Evolutionary conservation across 225 moss, liverwort and hornwort genomes (phyloP), one percentile per base, ranked within the genome.

Genomic region (Antitrichia curtipendula): DNA sequence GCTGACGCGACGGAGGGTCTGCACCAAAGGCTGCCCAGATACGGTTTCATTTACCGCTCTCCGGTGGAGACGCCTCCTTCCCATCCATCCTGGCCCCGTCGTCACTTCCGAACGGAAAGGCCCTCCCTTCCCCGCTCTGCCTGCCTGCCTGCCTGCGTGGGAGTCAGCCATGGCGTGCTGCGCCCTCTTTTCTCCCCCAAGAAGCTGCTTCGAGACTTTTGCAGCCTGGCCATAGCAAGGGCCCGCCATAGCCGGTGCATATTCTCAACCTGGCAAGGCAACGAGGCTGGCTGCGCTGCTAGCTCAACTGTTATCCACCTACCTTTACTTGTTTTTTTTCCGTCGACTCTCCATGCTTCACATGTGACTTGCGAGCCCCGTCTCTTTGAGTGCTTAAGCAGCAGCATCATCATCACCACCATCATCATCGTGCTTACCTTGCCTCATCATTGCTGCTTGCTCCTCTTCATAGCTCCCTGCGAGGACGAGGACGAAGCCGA

Each of bases 111-210:
- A 61, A 43, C 34, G 41, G 56, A n/a, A 52, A 18, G 36, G 16
- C 21, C 4, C 54, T 54, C 56, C 59, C 45, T 45, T 10, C 65
- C 10, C 17, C 10, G 7, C 40, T 60, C 50, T 6, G 23, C 16
- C 28, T n/a, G n/a, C n/a, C 29, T 41, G 8, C 45, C 29, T 9
- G 6, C 24, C 85, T 8, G 34, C 75, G 34, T 23, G 49, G 62
- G 75, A 78, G 88, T 88, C 88, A 84, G 88, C 79, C 69, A 79
- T 84, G 88, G 88, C 88, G 84, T 84, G 88, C 88, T 84, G 19
- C 28, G 41, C 3, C 21, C 12, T 31, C 84, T 61, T 79, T 69
- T 13, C 59, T 43, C 73, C 53, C 86, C 62, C 24, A 73, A 50
- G 73, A 34, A 43, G 47, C 78, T 69, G 68, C 40, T 60, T 28